Evolutionary conservation across 176 grass and related monocot genomes (phyloP).

Genomic region (Aegilops bicornis): DNA sequence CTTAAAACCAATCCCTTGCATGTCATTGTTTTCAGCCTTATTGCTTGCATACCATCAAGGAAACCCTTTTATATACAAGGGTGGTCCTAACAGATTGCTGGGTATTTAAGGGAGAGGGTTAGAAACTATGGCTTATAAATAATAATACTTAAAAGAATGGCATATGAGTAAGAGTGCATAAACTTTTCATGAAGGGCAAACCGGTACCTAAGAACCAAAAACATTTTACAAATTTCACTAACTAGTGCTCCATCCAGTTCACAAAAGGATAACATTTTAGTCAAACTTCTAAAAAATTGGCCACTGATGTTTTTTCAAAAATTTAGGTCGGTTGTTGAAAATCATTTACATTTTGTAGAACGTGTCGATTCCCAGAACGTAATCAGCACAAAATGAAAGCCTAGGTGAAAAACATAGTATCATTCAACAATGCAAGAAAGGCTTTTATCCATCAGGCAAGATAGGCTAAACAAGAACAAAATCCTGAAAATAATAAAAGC

Average conservation of each 20-base stretch:
- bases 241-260: no score
- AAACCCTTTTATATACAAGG: no score
- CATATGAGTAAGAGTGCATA: no score
- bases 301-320: background rate
- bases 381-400: conserved; percentile 1
- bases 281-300: background rate
- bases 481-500: background rate
- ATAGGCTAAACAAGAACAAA: background rate
- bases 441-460: background rate
- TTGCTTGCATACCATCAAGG: background rate
- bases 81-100: no score
- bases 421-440: background rate
- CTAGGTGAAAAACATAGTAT: background rate
- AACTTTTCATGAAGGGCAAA: no score
- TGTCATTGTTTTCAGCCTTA: background rate
- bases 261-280: background rate
- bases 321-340: background rate
- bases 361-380: background rate
- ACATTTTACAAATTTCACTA: no score
- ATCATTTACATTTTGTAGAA: background rate
- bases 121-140: no score
- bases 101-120: no score
- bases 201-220: no score
- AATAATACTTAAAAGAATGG: no score
- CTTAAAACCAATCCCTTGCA: background rate